A percentile compares a stretch with the other conserved stretches of the same genome.
phyloP scores from a whole-genome alignment of 2,329 filamentous ascomycete species.

The Penicillium thymicola region DNA sequence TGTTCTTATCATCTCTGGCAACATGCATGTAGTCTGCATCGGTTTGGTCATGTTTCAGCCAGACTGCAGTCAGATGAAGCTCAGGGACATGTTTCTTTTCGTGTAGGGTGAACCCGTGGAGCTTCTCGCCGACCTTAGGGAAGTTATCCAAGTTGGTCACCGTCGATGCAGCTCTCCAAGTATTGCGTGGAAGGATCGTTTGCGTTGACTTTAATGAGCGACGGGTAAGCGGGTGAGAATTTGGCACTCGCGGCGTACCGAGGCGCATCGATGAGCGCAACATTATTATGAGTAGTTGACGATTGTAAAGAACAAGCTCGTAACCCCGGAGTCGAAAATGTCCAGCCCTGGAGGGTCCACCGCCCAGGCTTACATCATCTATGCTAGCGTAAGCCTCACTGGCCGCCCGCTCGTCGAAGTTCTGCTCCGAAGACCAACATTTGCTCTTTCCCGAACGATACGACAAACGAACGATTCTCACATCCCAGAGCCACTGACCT shows the following conservation, averaged over 20 bases:
- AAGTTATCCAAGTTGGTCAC: constrained; percentile 73
- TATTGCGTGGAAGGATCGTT: constrained; percentile 16
- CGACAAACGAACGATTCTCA: background rate
- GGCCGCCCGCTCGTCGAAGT: constrained; percentile 8
- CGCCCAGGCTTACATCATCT: constrained; percentile 7
- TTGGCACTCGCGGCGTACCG: constrained; percentile 25
- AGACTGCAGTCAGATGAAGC: constrained; percentile 84
- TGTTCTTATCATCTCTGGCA: constrained; percentile 92
- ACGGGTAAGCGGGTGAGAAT: constrained; percentile 16
- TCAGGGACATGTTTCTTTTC: constrained; percentile 90
- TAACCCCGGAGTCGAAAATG: constrained; percentile 7
- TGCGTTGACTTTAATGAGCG: constrained; percentile 18
- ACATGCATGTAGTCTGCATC: constrained; percentile 95
- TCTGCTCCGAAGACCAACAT: constrained; percentile 10
- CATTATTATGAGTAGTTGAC: constrained; percentile 24
- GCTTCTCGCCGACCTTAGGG: constrained; percentile 75
- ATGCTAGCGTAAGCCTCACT: constrained; percentile 7
- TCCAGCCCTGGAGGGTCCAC: background rate
- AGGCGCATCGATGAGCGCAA: constrained; percentile 32
- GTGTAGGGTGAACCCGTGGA: constrained; percentile 90
- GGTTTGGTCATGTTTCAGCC: constrained; percentile 90
- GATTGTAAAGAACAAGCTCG: background rate
- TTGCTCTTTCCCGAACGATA: constrained; percentile 2
- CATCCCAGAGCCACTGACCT: constrained; percentile 23
- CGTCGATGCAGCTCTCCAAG: constrained; percentile 47